phyloP scores from a whole-genome alignment of 192 early-diverging fungal species.

The Linnemannia hyalina region DNA sequence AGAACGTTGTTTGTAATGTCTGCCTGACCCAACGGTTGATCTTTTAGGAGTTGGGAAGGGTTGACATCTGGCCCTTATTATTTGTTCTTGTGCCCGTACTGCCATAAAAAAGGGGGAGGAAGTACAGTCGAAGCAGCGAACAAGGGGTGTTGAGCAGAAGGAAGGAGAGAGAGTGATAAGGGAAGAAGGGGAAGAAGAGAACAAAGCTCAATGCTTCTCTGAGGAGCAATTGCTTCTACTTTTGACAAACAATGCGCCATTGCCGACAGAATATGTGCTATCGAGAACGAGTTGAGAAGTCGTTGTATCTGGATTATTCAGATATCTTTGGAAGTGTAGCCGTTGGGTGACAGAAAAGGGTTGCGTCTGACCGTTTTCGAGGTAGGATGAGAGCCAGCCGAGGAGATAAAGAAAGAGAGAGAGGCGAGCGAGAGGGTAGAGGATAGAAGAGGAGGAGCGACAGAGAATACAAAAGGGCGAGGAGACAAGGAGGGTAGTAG shows the following conservation, averaged over 20 bases:
- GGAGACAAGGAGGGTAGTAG: too few species aligned
- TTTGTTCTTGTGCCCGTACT: neutral
- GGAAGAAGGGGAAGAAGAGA: neutral
- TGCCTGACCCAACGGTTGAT: neutral
- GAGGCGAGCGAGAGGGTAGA: too few species aligned
- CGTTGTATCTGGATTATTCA: neutral
- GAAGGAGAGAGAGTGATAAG: neutral
- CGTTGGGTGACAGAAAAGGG: neutral
- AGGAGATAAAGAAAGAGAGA: neutral
- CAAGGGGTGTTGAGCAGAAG: neutral
- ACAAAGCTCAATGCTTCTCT: conserved; percentile 5
- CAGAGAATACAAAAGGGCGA: too few species aligned
- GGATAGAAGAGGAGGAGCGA: too few species aligned
- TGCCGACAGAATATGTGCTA: neutral
- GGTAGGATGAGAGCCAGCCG: neutral
- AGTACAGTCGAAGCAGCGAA: neutral
- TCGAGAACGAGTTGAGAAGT: neutral
- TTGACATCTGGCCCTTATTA: conserved; percentile 5
- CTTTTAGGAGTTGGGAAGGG: neutral
- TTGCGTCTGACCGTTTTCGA: neutral
- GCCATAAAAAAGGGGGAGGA: neutral
- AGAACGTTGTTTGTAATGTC: neutral
- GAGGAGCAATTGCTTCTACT: neutral
- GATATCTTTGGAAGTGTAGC: neutral
- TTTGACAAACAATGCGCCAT: neutral